Evolutionary conservation across 805 yeast species (phyloP), one percentile per base, ranked within the genome.

Genomic region (Teunomyces lycoperdinae): DNA sequence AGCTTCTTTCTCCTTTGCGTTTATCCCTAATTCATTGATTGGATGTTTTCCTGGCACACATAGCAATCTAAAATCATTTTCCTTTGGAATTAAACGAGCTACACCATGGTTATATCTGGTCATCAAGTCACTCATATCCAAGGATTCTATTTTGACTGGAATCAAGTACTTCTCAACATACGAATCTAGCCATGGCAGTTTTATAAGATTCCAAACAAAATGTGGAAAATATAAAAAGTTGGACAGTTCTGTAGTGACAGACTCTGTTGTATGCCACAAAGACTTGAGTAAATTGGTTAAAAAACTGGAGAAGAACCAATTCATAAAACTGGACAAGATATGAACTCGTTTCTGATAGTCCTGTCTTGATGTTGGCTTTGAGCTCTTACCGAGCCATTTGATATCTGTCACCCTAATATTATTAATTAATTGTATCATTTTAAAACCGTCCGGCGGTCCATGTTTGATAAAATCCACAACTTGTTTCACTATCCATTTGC

Each of bases 181-280:
- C 10, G 48, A 52, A 3, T 62, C 57, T 45, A 74, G 58, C 68
- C 77, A 85, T 0, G 64, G 63, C 9, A 55, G 55, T 2, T 80
- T 68, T 13, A 78, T 63, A 31, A 40, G 38, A 8, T 54, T 58
- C 96, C 96, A 89, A 1, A 69, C 63, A 20, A 66, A 70, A 46
- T 83, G 89, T 13, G 84, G 73, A 56, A 78, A 87, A 58, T 71
- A 87, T 0, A 72, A 45, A 0, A 80, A 49, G 3, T 66, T 46
- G 70, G 8, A 80, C 1, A 71, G 63, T 5, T 26, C 39, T 3
- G 43, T n/a, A 10, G 50, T 40, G 2, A 58, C 43, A 1, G 60
- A 47, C 42, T 83, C 86, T 0, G 94, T 84, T 4, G 85, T 83
- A 58, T 87, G 84, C 68, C 89, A 90, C 56, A 79, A 80, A 0